Evolutionary conservation across 164 flowering plant species (phyloP).

Genomic region (Magnolia kwangsiensis): DNA sequence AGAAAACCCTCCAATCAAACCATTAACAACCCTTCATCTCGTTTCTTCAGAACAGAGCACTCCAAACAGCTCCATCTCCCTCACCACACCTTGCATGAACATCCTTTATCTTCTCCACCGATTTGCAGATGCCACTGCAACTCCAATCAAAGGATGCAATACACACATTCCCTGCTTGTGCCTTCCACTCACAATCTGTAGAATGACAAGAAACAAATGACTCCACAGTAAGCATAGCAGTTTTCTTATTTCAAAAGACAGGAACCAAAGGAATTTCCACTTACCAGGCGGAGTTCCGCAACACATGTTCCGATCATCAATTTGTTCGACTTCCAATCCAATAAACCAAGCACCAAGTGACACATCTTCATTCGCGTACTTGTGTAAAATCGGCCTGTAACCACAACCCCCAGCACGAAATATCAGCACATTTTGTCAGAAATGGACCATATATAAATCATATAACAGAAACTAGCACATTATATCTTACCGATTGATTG

Average conservation of each 20-base stretch:
- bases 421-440: not conserved
- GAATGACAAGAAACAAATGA: not conserved
- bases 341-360: conserved; percentile 88
- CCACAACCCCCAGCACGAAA: not conserved
- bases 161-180: conserved; percentile 75
- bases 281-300: conserved; percentile 90
- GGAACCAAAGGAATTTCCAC: not conserved
- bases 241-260: not conserved
- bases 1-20: not conserved
- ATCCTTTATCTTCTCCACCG: conserved; percentile 66
- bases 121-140: conserved; percentile 86
- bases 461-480: not conserved
- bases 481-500: conserved; percentile 66
- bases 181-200: conserved; percentile 82
- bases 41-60: not conserved
- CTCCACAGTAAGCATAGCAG: not conserved
- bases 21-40: not conserved
- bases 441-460: not conserved
- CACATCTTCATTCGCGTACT: conserved; percentile 86
- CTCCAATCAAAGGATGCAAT: conserved; percentile 87
- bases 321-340: conserved; percentile 80
- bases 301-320: conserved; percentile 78
- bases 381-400: conserved; percentile 71
- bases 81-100: conserved; percentile 76
- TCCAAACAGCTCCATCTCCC: conserved; percentile 73